Conservation (phyloP, 805 yeast species). For the Komagataella populi region DNA sequence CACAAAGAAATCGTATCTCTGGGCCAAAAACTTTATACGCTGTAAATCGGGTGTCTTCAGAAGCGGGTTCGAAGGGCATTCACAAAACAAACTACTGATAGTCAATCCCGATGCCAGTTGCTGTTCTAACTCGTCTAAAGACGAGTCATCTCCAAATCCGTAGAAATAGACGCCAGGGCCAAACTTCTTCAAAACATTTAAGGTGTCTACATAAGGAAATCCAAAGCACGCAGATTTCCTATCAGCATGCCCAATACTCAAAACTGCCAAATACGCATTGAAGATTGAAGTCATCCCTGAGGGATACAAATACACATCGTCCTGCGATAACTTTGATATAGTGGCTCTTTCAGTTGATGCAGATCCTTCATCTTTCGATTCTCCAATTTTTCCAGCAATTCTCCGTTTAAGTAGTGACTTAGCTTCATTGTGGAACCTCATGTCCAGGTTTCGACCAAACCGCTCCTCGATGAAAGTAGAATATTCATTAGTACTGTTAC, state of each 20-base stretch:
- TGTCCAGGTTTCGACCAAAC: constrained; percentile 79
- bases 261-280: constrained; percentile 47
- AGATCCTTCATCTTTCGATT: constrained; percentile 4
- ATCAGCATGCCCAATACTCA: constrained; percentile 10
- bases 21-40: constrained; percentile 51
- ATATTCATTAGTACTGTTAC: constrained; percentile 29
- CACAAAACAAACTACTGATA: constrained; percentile 74
- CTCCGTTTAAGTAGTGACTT: constrained; percentile 61
- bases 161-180: constrained; percentile 85
- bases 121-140: constrained; percentile 51
- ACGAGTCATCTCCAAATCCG: constrained; percentile 69
- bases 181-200: constrained; percentile 74
- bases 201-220: constrained; percentile 89
- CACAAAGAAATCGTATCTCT: constrained; percentile 59
- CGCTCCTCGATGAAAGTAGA: constrained; percentile 72
- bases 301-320: constrained; percentile 75
- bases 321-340: constrained; percentile 20
- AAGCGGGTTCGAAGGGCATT: constrained; percentile 92
- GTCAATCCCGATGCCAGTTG: constrained; percentile 49
- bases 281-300: constrained; percentile 91
- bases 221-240: constrained; percentile 85
- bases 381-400: constrained; percentile 53
- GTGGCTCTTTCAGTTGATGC: not conserved
- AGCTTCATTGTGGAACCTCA: constrained; percentile 64
- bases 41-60: constrained; percentile 70